Base-by-base conservation (phyloP, 345 rosid genomes). In the Laguncularia racemosa region DNA sequence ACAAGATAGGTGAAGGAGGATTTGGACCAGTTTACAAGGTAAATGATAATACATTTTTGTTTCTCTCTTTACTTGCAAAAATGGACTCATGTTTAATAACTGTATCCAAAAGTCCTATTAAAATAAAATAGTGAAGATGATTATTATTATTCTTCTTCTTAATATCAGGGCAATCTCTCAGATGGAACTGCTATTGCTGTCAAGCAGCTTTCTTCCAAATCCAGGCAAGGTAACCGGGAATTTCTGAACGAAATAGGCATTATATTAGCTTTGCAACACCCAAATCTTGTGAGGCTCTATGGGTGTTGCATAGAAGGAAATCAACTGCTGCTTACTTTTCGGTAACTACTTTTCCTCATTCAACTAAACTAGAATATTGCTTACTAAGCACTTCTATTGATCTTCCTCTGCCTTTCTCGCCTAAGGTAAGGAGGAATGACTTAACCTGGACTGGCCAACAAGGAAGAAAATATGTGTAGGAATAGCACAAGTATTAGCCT, bases 1-100 rank as follows among this genome's bases (percentile, higher is more conserved):
- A 81, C 71, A 91, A 91, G 82, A 84, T 85, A 17, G 96, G 92
- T 48, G 98, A 91, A 79, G 96, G 98, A 76, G 98, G 92, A 40
- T 91, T 91, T 60, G 91, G 97, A 21, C 86, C 96, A n/a, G 98
- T 91, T 46, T 88, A 76, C 80, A 88, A 85, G 95, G 95, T 91
- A 73, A 59, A 16, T 46, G 20, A 6, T 46, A 19, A 12, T 16
- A 19, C 14, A 23, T 14, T 8, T 47, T 55, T 46, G n/a, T 63
- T 57, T 47, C 60, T 52, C 47, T 11, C 23, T 57, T 10, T 33
- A 33, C 11, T 33, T 33, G 40, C 1, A 7, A 10, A 33, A 33
- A 33, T 33, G 7, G 40, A 33, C 40, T 9, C n/a, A 1, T 33
- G 4, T 33, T 9, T 33, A 33, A 33, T 33, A 33, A 6, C 40